These are phyloP conservation scores for Ichthyophthirius multifiliis DNA, from an alignment of 169 alveolate genomes.

Conservation along the genomic window DNA sequence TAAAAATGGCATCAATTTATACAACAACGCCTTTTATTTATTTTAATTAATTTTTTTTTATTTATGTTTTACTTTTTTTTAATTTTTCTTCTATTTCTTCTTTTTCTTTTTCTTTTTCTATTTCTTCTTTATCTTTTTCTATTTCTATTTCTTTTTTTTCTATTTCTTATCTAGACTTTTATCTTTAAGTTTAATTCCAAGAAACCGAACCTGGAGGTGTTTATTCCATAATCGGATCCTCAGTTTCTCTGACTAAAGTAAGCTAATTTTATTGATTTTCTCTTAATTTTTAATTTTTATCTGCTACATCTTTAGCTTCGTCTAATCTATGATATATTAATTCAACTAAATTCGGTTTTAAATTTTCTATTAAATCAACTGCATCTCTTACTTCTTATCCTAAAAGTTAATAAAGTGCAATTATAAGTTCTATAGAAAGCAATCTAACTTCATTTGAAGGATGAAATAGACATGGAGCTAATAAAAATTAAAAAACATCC, in stretches of 20 bases:
- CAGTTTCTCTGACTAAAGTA: neutral
- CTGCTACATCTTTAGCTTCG: neutral
- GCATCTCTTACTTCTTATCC: constrained; percentile 74
- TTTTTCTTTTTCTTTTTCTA: no score
- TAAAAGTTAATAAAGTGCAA: constrained; percentile 62
- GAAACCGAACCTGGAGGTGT: neutral
- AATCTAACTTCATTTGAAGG: constrained; percentile 73
- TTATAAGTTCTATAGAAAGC: constrained; percentile 65
- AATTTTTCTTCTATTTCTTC: neutral
- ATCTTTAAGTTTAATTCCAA: no score
- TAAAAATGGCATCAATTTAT: neutral
- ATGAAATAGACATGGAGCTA: constrained; percentile 75
- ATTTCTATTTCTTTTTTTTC: no score
- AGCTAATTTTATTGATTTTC: neutral
- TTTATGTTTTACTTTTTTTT: neutral
- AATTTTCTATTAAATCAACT: constrained; percentile 61
- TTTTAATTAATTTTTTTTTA: neutral
- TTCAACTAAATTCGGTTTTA: constrained; percentile 47
- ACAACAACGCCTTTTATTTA: neutral
- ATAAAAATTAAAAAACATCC: constrained; percentile 61
- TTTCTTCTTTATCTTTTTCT: no score
- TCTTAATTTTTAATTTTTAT: neutral
- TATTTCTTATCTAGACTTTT: no score
- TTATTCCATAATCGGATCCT: neutral
- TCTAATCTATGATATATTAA: neutral